These are phyloP conservation scores for Aspergillus terreus DNA, from an alignment of 2,329 filamentous ascomycete genomes.

Conservation along the genomic window DNA sequence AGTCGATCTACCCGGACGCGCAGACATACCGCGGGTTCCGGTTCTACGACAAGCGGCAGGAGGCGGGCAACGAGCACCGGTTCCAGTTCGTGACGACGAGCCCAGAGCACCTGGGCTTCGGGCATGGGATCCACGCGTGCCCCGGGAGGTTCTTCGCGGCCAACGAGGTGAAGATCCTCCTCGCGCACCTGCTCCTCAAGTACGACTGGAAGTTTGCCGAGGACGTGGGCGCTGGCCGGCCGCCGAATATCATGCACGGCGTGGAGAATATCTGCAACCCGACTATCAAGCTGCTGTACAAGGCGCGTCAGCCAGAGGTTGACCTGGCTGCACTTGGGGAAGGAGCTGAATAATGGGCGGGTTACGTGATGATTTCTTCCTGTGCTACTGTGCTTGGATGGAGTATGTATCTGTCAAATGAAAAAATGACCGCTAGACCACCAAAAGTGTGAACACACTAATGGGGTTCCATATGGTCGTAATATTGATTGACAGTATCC, in stretches of 20 bases:
- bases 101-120: constrained; percentile 30
- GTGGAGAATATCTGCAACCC: constrained; percentile 38
- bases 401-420: too few species aligned
- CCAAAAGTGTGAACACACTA: too few species aligned
- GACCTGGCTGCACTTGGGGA: constrained; percentile 20
- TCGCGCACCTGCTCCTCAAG: constrained; percentile 50
- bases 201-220: constrained; percentile 50
- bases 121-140: constrained; percentile 37
- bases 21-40: constrained; percentile 32
- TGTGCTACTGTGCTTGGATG: not conserved
- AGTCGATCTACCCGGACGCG: constrained; percentile 24
- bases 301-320: constrained; percentile 22
- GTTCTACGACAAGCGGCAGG: constrained; percentile 28
- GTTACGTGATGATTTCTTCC: not conserved
- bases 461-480: too few species aligned
- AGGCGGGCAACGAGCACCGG: constrained; percentile 27
- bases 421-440: too few species aligned
- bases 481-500: too few species aligned
- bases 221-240: constrained; percentile 29
- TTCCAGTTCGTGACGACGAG: constrained; percentile 30
- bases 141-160: constrained; percentile 56
- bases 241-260: constrained; percentile 45
- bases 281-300: constrained; percentile 24
- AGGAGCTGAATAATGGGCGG: not conserved
- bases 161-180: constrained; percentile 54